Evolutionary conservation across 2,329 filamentous ascomycete species (phyloP), one percentile per base, ranked within the genome.

Genomic region (Cladorrhinum sp.): DNA sequence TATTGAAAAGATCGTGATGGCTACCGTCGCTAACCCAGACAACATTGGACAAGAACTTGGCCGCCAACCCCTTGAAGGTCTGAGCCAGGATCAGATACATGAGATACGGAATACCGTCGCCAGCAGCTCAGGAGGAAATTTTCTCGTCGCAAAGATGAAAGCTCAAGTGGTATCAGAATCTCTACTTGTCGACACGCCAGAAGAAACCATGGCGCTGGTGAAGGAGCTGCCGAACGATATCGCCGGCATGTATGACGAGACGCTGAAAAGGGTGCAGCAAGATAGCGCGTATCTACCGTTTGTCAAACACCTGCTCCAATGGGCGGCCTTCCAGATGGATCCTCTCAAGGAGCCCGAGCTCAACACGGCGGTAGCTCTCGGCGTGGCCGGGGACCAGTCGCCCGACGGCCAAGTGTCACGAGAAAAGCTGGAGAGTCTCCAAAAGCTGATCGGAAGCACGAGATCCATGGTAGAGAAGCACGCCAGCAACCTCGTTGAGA

Each of bases 301-400:
- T 18, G 38, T 50, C 38, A 32, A 10, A 18, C 55, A 57, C 3
- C 20, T 57, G 7, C 36, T 57, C n/a, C 55, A 24, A 5, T 57
- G 55, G 55, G 55, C 41, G 18, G 23, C 25, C 41, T 57, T 49
- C 25, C 55, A 57, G 41, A 57, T 24, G 18, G 55, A 48, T 22
- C 55, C 55, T 4, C 38, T 57, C 20, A 50, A 49, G 55, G 36
- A 48, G 22, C 13, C 24, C 12, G 55, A 57, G 41, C n/a, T 57
- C 55, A 50, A 49, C 41, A 57, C 41, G 7, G 55, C 55, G 18
- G 16, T 49, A 25, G 55, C 55, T 32, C 36, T 49, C 24, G 45
- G 55, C 29, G 29, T 29, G 18, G 45, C 27, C n/a, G 25, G 7
- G n/a, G 27, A 32, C 20, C 6, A 32, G n/a, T 9, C 23, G n/a